Conservation (phyloP, 2,329 filamentous ascomycete genomes). For the Calycina herbarum region DNA sequence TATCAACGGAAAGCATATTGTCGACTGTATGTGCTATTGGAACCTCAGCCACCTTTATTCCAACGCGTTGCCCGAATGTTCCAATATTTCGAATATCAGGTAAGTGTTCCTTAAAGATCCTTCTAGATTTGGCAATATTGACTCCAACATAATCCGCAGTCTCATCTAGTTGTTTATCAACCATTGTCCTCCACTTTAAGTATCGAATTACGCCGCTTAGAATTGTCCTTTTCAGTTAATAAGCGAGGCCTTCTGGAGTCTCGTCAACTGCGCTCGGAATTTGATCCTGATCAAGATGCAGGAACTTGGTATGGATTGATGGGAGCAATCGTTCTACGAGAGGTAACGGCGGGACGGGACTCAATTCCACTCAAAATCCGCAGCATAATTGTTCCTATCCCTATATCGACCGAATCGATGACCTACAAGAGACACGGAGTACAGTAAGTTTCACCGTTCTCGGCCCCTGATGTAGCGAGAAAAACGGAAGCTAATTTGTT, state of each 20-base stretch:
- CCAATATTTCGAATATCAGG: constrained; percentile 47
- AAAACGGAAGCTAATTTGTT: too few relatives aligned
- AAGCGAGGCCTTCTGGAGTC: constrained; percentile 44
- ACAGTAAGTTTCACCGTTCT: constrained; percentile 36
- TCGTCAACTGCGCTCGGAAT: constrained; percentile 48
- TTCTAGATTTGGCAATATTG: not conserved
- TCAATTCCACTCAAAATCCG: constrained; percentile 36
- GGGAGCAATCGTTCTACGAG: constrained; percentile 57
- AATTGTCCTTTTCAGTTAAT: constrained; percentile 56
- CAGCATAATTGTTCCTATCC: constrained; percentile 53
- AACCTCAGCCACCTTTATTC: constrained; percentile 34
- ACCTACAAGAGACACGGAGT: constrained; percentile 35
- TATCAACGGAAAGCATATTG: constrained; percentile 32
- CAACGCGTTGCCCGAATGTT: constrained; percentile 47
- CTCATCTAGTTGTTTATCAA: constrained; percentile 49
- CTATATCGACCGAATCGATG: not conserved
- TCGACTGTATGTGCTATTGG: constrained; percentile 3
- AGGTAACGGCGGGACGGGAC: constrained; percentile 25
- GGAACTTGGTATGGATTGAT: constrained; percentile 61
- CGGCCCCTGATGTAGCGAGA: too few relatives aligned
- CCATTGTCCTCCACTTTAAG: constrained; percentile 38
- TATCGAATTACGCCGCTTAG: constrained; percentile 53
- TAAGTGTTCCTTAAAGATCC: not conserved
- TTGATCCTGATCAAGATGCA: constrained; percentile 58
- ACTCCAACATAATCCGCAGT: too few relatives aligned